Evolutionary conservation across 2,329 filamentous ascomycete genomes (phyloP).

Genomic region (Aureobasidium lini): DNA sequence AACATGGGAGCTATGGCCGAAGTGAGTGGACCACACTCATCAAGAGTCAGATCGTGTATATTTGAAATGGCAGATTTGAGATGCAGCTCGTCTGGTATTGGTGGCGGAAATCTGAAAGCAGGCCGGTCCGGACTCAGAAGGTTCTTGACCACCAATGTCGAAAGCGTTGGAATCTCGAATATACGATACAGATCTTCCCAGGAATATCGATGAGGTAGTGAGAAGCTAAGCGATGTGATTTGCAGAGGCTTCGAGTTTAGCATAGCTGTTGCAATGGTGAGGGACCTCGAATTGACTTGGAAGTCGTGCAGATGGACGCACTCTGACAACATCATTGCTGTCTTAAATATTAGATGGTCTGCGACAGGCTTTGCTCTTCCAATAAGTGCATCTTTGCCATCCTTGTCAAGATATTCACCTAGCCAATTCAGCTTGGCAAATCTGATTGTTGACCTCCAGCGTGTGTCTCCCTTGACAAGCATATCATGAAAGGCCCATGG

Average conservation of each 20-base stretch:
- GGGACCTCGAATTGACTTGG: neutral
- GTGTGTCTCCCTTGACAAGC: neutral
- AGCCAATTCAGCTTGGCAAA: neutral
- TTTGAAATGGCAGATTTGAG: neutral
- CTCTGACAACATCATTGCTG: neutral
- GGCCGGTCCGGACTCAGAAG: neutral
- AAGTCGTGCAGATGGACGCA: neutral
- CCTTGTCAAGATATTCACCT: neutral
- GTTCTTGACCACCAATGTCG: neutral
- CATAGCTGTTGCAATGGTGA: neutral
- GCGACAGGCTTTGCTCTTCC: neutral
- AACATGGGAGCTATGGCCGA: neutral
- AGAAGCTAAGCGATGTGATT: neutral
- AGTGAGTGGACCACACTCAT: neutral
- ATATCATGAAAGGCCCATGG: neutral
- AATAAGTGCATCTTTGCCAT: neutral
- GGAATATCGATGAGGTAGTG: neutral
- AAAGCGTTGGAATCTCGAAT: neutral
- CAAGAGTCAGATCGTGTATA: neutral
- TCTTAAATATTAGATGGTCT: neutral
- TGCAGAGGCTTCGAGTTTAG: neutral
- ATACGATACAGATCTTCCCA: neutral
- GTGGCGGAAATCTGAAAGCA: neutral
- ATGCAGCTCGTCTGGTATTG: neutral
- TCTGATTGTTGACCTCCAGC: neutral